Evolutionary conservation across 2,329 filamentous ascomycete species (phyloP).

Genomic region (Bisporella sp.): DNA sequence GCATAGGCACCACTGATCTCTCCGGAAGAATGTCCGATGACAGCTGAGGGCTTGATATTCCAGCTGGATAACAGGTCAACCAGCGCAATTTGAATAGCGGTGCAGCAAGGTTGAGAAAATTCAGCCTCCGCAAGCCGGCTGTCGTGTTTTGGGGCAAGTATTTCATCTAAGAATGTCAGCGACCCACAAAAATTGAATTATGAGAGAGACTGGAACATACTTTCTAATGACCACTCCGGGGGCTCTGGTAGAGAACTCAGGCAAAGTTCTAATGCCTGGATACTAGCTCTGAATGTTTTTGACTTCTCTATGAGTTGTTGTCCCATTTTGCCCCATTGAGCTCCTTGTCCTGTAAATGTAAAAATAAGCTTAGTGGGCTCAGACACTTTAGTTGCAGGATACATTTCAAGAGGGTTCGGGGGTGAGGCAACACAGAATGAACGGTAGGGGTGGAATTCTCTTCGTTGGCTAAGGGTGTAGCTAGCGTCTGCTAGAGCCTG

Average conservation of each 20-base stretch:
- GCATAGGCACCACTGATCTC: constrained; percentile 40
- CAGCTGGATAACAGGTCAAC: constrained; percentile 36
- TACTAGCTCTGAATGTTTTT: not conserved
- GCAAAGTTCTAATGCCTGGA: not conserved
- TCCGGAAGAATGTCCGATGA: constrained; percentile 37
- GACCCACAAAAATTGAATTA: no score
- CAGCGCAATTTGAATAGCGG: constrained; percentile 20
- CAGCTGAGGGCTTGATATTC: constrained; percentile 30
- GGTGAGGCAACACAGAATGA: not conserved
- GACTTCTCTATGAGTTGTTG: not conserved
- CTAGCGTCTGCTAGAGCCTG: not conserved
- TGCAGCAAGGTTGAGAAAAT: constrained; percentile 33
- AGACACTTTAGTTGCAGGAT: not conserved
- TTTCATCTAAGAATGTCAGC: not conserved
- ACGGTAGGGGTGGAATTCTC: not conserved
- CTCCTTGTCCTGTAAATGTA: not conserved
- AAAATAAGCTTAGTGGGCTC: not conserved
- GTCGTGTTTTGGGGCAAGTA: not conserved
- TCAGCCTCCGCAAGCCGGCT: constrained; percentile 25
- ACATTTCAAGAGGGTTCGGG: no score
- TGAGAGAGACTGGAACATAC: not conserved
- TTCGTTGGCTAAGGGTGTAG: not conserved
- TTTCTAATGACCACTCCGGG: not conserved
- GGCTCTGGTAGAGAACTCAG: not conserved
- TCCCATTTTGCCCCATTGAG: not conserved